These are phyloP conservation scores for Oryza officinalis DNA, from an alignment of 176 grass and related monocot species.

Conservation along the genomic window DNA sequence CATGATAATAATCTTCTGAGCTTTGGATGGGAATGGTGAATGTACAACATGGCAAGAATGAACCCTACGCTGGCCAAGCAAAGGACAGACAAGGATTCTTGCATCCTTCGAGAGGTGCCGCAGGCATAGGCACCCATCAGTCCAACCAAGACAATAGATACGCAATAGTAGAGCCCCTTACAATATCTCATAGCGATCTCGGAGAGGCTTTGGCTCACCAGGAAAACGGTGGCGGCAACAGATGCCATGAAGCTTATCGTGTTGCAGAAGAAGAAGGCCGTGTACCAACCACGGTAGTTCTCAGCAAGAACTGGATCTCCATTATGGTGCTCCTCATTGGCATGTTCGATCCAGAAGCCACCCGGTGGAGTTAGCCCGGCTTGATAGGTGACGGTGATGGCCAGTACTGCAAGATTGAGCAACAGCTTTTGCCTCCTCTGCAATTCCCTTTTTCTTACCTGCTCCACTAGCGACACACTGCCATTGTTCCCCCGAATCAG, in stretches of 20 bases:
- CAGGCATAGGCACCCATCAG: conserved; percentile 3
- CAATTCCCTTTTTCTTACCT: neutral
- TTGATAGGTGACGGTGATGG: conserved; percentile 26
- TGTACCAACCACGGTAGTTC: conserved; percentile 12
- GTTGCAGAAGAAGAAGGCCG: conserved; percentile 40
- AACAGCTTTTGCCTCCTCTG: neutral
- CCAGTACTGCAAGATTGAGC: conserved; percentile 31
- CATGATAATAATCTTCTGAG: too few relatives aligned
- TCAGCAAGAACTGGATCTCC: conserved; percentile 20
- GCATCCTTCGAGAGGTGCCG: neutral
- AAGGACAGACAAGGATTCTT: conserved; percentile 8
- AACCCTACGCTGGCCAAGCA: neutral
- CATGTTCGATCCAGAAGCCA: conserved; percentile 7
- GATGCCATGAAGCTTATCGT: conserved; percentile 29
- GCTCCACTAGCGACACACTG: too few relatives aligned
- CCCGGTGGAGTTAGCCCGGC: conserved; percentile 38
- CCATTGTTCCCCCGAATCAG: too few relatives aligned
- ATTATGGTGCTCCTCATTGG: too few relatives aligned
- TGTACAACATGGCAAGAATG: neutral
- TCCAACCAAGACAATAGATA: neutral
- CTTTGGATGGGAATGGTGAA: too few relatives aligned
- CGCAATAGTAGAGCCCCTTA: neutral
- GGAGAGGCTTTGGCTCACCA: neutral
- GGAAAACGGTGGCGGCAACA: neutral
- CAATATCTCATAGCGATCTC: neutral